Base-by-base conservation (phyloP, 2,329 filamentous ascomycete genomes). In the Colletotrichum coccodes region DNA sequence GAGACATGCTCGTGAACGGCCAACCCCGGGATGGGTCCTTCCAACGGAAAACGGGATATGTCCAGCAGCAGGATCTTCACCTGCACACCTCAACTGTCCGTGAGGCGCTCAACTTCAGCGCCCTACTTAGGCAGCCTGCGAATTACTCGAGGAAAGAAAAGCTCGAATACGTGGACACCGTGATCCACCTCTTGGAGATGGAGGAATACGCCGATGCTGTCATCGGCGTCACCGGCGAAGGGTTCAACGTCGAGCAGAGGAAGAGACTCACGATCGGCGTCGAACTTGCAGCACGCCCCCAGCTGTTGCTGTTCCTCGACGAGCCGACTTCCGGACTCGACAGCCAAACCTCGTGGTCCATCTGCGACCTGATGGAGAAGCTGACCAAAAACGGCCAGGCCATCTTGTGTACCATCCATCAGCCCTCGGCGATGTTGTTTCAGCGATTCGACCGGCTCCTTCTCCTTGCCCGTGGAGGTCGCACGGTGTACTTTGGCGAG, bases 261-360 rank as follows among this genome's bases (percentile, higher is more conserved):
- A 84, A 84, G 52, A 87, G 91, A 71, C 82, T 94, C 14, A 94
- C 92, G 0, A 94, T 94, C 65, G 92, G 91, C 74, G 91, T 94
- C 3, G 92, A 94, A 76, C 82, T 94, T 4, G 92, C 91, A n/a
- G 92, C 92, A 0, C 92, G 91, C 74, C 92, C 92, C 0, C 86
- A 91, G 46, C 80, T 94, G 3, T 84, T 94, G 53, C 85, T 94
- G 18, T 94, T 94, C 82, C 84, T 94, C n/a, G 92, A 94, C 73
- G 92, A 94, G 74, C 92, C 92, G 2, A 94, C 92, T 3, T 93
- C 91, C 6, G 92, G 92, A 75, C 84, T 94, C 12, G 92, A 94
- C 77, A 90, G 86, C 73, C 91, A 94, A 75, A 93, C 91, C 1
- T 91, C 91, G 0, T 94, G 91, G 90, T 90, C 91, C 52, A 94